Evolutionary conservation across 2,329 filamentous ascomycete species (phyloP).

Genomic region (Aspergillus melleus): DNA sequence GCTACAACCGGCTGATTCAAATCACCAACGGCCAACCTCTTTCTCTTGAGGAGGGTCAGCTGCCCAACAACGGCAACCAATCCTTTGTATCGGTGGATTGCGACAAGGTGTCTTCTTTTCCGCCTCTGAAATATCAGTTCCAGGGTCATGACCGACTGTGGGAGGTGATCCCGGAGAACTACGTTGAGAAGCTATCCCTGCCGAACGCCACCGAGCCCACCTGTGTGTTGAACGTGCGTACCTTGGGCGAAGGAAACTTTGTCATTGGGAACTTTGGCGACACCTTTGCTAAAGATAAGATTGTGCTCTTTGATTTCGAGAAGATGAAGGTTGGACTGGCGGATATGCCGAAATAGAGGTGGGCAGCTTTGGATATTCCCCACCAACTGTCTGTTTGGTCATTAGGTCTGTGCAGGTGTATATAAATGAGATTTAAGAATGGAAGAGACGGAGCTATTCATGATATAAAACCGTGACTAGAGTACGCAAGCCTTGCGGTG

Average conservation of each 20-base stretch:
- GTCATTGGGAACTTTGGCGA: background rate
- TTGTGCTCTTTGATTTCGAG: background rate
- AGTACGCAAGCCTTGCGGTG: too few relatives aligned
- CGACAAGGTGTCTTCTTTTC: background rate
- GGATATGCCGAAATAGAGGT: background rate
- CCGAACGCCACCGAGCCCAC: background rate
- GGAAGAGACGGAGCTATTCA: too few relatives aligned
- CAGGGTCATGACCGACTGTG: background rate
- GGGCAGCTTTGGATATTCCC: background rate
- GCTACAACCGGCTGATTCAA: background rate
- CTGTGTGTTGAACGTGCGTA: background rate
- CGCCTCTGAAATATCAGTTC: background rate
- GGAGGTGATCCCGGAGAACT: background rate
- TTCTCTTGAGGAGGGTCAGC: background rate
- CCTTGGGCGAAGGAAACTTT: background rate
- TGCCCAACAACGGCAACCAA: background rate
- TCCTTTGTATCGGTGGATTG: background rate
- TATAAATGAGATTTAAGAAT: too few relatives aligned
- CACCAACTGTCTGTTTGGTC: too few relatives aligned
- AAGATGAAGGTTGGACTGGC: background rate
- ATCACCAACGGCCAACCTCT: background rate
- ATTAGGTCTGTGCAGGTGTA: too few relatives aligned
- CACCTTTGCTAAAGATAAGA: background rate
- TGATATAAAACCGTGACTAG: too few relatives aligned
- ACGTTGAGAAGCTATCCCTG: background rate